Conservation (phyloP, 1,139 yeast species). For the Yamadazyma dendronema region DNA sequence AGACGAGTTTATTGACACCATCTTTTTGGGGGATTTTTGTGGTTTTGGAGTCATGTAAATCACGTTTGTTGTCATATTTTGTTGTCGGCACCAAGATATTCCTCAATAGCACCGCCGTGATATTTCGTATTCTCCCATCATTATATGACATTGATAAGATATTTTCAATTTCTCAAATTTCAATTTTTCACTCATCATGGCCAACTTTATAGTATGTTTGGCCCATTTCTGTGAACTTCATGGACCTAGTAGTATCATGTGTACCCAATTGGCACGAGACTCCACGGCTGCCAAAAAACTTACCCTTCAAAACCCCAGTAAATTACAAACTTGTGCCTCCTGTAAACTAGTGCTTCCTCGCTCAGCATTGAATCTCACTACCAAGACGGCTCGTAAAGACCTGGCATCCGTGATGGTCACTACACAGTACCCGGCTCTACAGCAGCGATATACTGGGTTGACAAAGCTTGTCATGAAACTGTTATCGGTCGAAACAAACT, state of each 20-base stretch:
- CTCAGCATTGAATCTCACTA: conserved; percentile 29
- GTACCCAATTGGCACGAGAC: conserved; percentile 52
- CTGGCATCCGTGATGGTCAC: conserved; percentile 25
- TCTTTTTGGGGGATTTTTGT: no score
- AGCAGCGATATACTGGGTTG: conserved; percentile 50
- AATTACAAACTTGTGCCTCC: conserved; percentile 55
- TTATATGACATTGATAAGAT: conserved; percentile 4
- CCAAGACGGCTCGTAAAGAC: conserved; percentile 8
- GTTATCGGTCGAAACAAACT: conserved; percentile 69
- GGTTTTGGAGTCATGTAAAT: no score
- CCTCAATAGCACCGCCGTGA: conserved; percentile 9
- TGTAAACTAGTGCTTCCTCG: conserved; percentile 54
- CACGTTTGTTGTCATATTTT: no score
- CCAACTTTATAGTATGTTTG: conserved; percentile 49
- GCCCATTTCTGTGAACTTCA: conserved; percentile 87
- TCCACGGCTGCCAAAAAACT: conserved; percentile 8
- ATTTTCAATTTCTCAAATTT: conserved; percentile 1
- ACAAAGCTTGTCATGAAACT: conserved; percentile 63
- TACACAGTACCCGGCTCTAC: conserved; percentile 65
- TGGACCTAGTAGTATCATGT: conserved; percentile 76
- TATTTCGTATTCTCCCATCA: conserved; percentile 15
- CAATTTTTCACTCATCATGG: conserved; percentile 12
- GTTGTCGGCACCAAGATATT: no score
- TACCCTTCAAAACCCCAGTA: conserved; percentile 25
- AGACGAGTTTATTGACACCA: no score